A percentile compares a stretch with the other conserved stretches of the same genome.
Conservation (phyloP, 768 basidiomycete species). For the Exsudoporus frostii region DNA sequence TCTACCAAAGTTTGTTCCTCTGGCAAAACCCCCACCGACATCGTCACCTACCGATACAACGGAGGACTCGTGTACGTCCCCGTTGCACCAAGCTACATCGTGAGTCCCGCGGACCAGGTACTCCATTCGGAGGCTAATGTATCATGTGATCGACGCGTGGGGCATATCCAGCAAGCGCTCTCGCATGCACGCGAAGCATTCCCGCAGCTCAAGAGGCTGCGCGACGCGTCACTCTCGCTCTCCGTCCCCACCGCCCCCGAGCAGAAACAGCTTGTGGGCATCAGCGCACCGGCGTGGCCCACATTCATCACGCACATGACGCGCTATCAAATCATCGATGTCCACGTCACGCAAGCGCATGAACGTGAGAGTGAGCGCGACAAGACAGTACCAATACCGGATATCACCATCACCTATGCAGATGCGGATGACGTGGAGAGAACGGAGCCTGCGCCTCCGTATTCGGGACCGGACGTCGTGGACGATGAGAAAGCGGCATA, state of each 20-base stretch:
- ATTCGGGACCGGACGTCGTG: conserved; percentile 16
- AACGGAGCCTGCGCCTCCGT: conserved; percentile 37
- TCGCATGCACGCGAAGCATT: conserved; percentile 50
- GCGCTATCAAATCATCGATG: conserved; percentile 48
- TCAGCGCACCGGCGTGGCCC: conserved; percentile 52
- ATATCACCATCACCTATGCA: conserved; percentile 26
- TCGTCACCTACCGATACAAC: conserved; percentile 48
- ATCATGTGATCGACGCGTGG: background rate
- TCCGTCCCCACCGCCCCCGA: conserved; percentile 36
- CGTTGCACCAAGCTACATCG: conserved; percentile 41
- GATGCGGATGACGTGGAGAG: conserved; percentile 12
- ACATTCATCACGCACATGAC: conserved; percentile 38
- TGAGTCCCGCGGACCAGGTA: conserved; percentile 19
- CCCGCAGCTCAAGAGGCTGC: conserved; percentile 35
- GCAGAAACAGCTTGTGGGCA: conserved; percentile 39
- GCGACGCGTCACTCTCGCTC: conserved; percentile 44
- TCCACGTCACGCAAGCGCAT: conserved; percentile 25
- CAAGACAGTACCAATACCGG: conserved; percentile 20
- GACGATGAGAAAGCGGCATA: conserved; percentile 18
- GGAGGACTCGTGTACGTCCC: conserved; percentile 50
- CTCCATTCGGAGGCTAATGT: background rate
- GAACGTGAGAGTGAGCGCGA: background rate
- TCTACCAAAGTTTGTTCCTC: background rate
- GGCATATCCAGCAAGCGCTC: conserved; percentile 46
- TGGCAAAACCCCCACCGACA: conserved; percentile 25